These are phyloP conservation scores for Penicillium sp. DNA, from an alignment of 2,329 filamentous ascomycete genomes.

Conservation along the genomic window DNA sequence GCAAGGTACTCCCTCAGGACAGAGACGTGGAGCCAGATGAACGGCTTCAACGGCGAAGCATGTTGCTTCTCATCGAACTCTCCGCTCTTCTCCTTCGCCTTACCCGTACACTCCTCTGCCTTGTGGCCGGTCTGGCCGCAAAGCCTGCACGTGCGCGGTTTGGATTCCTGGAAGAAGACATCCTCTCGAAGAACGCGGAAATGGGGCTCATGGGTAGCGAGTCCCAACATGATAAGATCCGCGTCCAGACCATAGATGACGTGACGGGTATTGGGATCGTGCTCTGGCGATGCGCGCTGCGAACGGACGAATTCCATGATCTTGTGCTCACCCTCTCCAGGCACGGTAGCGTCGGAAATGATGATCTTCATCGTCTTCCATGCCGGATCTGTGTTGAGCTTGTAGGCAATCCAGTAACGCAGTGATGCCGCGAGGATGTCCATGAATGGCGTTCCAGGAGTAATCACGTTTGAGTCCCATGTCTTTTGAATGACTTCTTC, in stretches of 20 bases:
- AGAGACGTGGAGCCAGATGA: conserved; percentile 96
- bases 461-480: conserved; percentile 85
- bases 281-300: conserved; percentile 80
- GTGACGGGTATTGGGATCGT: conserved; percentile 94
- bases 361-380: conserved; percentile 94
- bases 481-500: conserved; percentile 69
- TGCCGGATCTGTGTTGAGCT: conserved; percentile 90
- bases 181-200: conserved; percentile 95
- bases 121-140: conserved; percentile 93
- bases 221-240: conserved; percentile 95
- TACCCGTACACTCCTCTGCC: conserved; percentile 74
- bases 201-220: conserved; percentile 94
- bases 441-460: conserved; percentile 97
- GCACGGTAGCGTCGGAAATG: conserved; percentile 96
- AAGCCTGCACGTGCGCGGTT: conserved; percentile 72
- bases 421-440: conserved; percentile 84
- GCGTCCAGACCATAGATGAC: conserved; percentile 98
- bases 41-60: conserved; percentile 69
- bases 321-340: conserved; percentile 97
- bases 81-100: conserved; percentile 68
- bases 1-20: conserved; percentile 88
- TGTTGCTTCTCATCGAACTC: conserved; percentile 78
- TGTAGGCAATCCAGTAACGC: conserved; percentile 96
- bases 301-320: conserved; percentile 98
- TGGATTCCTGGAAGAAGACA: conserved; percentile 86